These are phyloP conservation scores for Kodamaea sp. DNA, from an alignment of 1,139 yeast genomes.

Conservation along the genomic window DNA sequence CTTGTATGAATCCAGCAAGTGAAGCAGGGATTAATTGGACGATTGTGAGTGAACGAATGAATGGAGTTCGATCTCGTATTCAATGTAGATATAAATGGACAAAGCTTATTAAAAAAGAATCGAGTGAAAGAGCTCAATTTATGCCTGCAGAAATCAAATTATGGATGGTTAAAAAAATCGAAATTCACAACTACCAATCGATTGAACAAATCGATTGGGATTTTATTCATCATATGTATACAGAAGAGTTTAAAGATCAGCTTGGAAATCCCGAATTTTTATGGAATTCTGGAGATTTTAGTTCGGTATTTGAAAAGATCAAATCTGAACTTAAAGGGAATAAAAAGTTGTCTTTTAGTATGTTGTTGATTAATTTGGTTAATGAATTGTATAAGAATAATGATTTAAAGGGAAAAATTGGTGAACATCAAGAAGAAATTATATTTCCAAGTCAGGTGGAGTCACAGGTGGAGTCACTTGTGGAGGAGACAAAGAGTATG, in stretches of 20 bases:
- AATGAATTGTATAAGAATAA: conserved; percentile 16
- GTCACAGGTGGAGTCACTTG: not conserved
- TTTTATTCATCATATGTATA: conserved; percentile 18
- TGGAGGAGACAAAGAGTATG: not conserved
- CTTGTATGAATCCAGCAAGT: not conserved
- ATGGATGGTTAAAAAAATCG: conserved; percentile 55
- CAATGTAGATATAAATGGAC: conserved; percentile 96
- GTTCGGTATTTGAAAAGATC: conserved; percentile 35
- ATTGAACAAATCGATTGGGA: conserved; percentile 65
- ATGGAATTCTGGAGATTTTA: conserved; percentile 35
- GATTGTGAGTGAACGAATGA: conserved; percentile 80
- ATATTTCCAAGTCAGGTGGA: not conserved
- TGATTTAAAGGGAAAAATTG: conserved; percentile 2
- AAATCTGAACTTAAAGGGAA: conserved; percentile 29
- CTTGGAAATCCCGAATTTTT: conserved; percentile 9
- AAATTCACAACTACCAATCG: conserved; percentile 44
- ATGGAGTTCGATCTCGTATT: conserved; percentile 81
- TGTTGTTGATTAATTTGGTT: conserved; percentile 22
- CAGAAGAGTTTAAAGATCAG: conserved; percentile 10
- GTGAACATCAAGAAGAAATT: conserved; percentile 2
- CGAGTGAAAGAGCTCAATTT: conserved; percentile 44
- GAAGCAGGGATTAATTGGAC: conserved; percentile 74
- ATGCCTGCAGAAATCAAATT: conserved; percentile 50
- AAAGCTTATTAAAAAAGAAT: conserved; percentile 64
- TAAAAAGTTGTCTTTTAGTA: conserved; percentile 23